These are phyloP conservation scores for Vitis amurensis DNA, from an alignment of 164 flowering plant genomes.

Conservation along the genomic window DNA sequence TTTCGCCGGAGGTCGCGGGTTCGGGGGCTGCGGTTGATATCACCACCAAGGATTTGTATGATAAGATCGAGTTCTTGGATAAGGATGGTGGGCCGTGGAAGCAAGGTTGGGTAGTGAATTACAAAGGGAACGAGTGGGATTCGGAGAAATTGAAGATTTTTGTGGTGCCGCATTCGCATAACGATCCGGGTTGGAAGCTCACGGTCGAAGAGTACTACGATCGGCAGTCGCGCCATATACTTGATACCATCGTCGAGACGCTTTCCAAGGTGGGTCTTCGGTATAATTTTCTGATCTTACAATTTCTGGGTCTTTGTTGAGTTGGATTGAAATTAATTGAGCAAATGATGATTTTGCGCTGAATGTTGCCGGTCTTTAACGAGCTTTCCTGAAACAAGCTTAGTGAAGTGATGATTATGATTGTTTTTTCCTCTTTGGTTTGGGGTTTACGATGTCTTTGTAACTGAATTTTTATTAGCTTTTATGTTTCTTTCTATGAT, in stretches of 20 bases:
- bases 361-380: too few relatives aligned
- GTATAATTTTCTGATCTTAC: too few relatives aligned
- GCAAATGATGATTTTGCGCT: too few relatives aligned
- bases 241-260: slow-evolving; percentile 84
- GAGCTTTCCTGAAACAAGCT: too few relatives aligned
- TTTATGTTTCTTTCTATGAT: too few relatives aligned
- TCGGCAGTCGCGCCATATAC: slow-evolving; percentile 69
- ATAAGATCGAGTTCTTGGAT: slow-evolving; percentile 80
- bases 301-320: neutral
- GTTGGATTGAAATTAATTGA: neutral
- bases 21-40: slow-evolving; percentile 63
- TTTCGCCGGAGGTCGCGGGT: slow-evolving; percentile 12
- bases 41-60: slow-evolving; percentile 88
- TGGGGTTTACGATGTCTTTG: too few relatives aligned
- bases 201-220: slow-evolving; percentile 96
- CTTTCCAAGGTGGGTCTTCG: slow-evolving; percentile 64
- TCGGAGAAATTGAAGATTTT: slow-evolving; percentile 84
- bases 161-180: slow-evolving; percentile 99
- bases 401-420: too few relatives aligned
- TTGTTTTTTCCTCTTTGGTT: too few relatives aligned
- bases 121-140: slow-evolving; percentile 87
- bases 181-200: slow-evolving; percentile 99
- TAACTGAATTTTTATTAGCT: too few relatives aligned
- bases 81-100: slow-evolving; percentile 93
- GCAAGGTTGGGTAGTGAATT: slow-evolving; percentile 87